Evolutionary conservation across 2,329 filamentous ascomycete genomes (phyloP).

Genomic region (Clarireedia hainanense): DNA sequence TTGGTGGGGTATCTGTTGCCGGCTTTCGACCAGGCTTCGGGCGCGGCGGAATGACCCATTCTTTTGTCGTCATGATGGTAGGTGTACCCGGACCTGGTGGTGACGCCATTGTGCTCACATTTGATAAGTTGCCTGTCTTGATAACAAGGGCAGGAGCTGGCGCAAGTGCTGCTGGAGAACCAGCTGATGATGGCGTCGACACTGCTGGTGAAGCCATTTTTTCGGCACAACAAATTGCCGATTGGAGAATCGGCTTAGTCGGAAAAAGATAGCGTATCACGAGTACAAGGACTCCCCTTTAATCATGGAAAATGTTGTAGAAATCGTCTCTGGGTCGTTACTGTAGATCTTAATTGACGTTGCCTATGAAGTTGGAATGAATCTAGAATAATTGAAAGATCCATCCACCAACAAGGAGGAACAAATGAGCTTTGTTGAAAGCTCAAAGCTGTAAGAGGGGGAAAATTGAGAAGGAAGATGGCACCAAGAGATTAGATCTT

Average conservation of each 20-base stretch:
- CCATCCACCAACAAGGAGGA: background rate
- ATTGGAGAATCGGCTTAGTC: constrained; percentile 8
- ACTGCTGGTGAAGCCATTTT: constrained; percentile 33
- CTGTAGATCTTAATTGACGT: too few relatives aligned
- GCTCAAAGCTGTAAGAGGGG: background rate
- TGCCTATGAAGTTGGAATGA: background rate
- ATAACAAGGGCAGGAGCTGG: constrained; percentile 31
- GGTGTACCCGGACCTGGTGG: constrained; percentile 31
- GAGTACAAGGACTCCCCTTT: too few relatives aligned
- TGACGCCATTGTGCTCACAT: constrained; percentile 19
- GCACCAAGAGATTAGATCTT: constrained; percentile 10
- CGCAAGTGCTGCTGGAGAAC: constrained; percentile 29
- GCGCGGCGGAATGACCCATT: constrained; percentile 79
- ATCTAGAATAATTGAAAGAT: background rate
- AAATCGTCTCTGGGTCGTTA: too few relatives aligned
- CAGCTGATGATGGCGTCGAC: constrained; percentile 33
- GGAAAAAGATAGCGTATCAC: background rate
- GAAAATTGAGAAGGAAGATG: background rate
- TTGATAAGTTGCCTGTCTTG: constrained; percentile 19
- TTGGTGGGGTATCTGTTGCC: constrained; percentile 83
- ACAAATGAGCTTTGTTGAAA: constrained; percentile 1
- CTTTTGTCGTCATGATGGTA: constrained; percentile 62
- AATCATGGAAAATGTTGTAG: too few relatives aligned
- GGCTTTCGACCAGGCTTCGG: constrained; percentile 91
- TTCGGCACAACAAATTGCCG: constrained; percentile 8